These are phyloP conservation scores for Apiospora sp. DNA, from an alignment of 2,329 filamentous ascomycete genomes.

Conservation along the genomic window DNA sequence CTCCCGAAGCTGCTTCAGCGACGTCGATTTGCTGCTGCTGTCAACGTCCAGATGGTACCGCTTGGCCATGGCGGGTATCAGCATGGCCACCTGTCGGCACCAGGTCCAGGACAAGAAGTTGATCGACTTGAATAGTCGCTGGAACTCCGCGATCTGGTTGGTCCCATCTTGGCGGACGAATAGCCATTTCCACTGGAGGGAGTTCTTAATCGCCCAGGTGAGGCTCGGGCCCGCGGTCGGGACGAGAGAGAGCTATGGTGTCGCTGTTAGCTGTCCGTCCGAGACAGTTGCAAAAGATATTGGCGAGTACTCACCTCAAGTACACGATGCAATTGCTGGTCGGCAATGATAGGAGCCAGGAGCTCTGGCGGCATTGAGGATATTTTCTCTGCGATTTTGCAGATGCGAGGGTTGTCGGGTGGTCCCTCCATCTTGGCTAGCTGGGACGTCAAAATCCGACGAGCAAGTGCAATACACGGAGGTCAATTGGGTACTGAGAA, in stretches of 20 bases:
- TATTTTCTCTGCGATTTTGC: not conserved
- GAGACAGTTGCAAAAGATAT: not conserved
- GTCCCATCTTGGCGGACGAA: not conserved
- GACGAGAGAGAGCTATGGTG: not conserved
- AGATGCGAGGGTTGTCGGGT: slow-evolving; percentile 12
- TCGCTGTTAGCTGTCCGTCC: not conserved
- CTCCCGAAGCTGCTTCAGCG: not conserved
- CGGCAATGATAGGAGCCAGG: not conserved
- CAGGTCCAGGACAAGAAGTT: not conserved
- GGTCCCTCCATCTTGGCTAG: slow-evolving; percentile 3
- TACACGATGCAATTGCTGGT: slow-evolving; percentile 9
- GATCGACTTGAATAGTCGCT: slow-evolving; percentile 1
- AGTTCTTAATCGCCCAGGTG: slow-evolving; percentile 14
- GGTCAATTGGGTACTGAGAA: not conserved
- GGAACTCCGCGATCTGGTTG: slow-evolving; percentile 7
- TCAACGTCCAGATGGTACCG: not conserved
- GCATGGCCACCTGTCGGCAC: slow-evolving; percentile 8
- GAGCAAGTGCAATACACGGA: not conserved
- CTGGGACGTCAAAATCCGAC: not conserved
- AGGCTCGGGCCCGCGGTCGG: not conserved
- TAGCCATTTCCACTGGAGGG: not conserved
- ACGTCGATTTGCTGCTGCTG: not conserved
- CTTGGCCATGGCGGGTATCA: not conserved
- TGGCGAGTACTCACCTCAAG: not conserved
- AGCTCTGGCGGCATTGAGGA: slow-evolving; percentile 14